phyloP scores from a whole-genome alignment of 2,329 filamentous ascomycete genomes.

The Neoarthrinium moseri region DNA sequence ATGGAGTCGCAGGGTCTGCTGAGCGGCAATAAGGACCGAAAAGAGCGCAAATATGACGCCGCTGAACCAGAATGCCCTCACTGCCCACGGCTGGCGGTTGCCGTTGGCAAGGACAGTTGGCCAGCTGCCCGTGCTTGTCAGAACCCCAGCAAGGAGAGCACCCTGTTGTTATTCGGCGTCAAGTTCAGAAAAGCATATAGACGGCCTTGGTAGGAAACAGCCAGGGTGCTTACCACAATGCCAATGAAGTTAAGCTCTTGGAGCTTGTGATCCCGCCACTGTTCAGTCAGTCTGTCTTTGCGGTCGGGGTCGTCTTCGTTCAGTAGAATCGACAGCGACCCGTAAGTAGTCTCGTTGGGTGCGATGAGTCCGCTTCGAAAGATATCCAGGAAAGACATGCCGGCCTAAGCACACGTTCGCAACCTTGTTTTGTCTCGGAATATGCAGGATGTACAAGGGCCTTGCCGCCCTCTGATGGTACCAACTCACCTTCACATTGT shows the following conservation, averaged over 20 bases:
- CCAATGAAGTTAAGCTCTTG: constrained; percentile 16
- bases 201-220: not conserved
- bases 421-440: no score
- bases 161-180: constrained; percentile 13
- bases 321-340: constrained; percentile 10
- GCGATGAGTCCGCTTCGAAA: constrained; percentile 13
- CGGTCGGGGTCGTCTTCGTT: constrained; percentile 11
- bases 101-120: constrained; percentile 36
- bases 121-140: constrained; percentile 43
- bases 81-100: constrained; percentile 34
- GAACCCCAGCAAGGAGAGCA: constrained; percentile 34
- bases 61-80: constrained; percentile 39
- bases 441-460: no score
- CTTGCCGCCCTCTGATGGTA: no score
- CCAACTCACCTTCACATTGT: no score
- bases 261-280: constrained; percentile 14
- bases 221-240: constrained; percentile 10
- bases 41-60: constrained; percentile 48
- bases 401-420: no score
- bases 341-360: constrained; percentile 12
- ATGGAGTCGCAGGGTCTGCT: constrained; percentile 40
- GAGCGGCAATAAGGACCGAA: constrained; percentile 42
- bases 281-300: constrained; percentile 9
- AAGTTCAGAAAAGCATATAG: no score
- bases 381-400: constrained; percentile 7